A percentile compares a stretch with the other conserved stretches of the same genome.
These are phyloP conservation scores for Ophiostoma pallidulum DNA, from an alignment of 2,329 filamentous ascomycete species.

Conservation along the genomic window DNA sequence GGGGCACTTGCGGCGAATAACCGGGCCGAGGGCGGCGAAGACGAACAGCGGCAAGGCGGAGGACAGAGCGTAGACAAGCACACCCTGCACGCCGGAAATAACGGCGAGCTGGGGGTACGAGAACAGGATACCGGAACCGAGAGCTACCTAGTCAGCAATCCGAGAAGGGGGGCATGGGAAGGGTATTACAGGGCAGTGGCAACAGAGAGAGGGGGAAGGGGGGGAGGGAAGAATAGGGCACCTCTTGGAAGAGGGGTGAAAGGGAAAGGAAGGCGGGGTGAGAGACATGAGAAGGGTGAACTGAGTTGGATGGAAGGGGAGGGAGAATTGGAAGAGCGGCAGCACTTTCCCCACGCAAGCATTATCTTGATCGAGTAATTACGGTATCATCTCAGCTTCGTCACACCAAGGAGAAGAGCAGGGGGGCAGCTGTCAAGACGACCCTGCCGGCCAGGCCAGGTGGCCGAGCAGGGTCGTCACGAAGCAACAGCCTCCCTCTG, in stretches of 20 bases:
- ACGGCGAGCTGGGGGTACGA: conserved; percentile 74
- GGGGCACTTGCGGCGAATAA: conserved; percentile 70
- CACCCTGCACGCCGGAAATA: conserved; percentile 67
- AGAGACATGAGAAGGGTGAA: conserved; percentile 14
- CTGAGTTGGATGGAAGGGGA: neutral
- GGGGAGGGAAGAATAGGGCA: neutral
- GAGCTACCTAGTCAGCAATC: conserved; percentile 49
- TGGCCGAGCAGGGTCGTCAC: too few relatives aligned
- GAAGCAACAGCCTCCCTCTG: neutral
- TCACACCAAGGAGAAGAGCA: conserved; percentile 25
- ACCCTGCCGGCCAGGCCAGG: too few relatives aligned
- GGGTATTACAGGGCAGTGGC: conserved; percentile 4
- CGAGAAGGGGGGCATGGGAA: conserved; percentile 14
- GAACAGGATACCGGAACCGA: conserved; percentile 77
- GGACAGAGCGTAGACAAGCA: conserved; percentile 65
- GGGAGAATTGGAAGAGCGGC: conserved; percentile 50
- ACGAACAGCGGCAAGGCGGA: conserved; percentile 63
- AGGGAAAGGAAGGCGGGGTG: conserved; percentile 17
- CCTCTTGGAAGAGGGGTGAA: conserved; percentile 17
- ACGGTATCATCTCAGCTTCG: conserved; percentile 94
- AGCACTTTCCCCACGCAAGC: conserved; percentile 98
- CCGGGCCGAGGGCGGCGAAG: conserved; percentile 65
- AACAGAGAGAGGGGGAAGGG: conserved; percentile 3
- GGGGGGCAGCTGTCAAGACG: too few relatives aligned
- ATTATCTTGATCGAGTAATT: conserved; percentile 98